Conservation (phyloP, 495 filamentous ascomycete genomes). For the Tuber indicum region DNA sequence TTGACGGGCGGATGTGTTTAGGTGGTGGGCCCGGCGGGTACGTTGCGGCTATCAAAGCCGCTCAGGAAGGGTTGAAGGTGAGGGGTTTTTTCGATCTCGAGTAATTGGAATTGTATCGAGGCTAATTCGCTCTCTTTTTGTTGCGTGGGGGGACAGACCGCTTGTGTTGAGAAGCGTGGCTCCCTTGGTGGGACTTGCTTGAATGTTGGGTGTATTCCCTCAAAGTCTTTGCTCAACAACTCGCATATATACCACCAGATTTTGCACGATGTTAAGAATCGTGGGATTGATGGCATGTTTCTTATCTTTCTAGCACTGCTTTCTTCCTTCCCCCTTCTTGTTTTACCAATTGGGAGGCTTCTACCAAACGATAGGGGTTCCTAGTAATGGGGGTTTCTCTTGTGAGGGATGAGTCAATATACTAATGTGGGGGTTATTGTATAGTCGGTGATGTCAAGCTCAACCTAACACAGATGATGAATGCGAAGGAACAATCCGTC, state of each 20-base stretch:
- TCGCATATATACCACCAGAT: slow-evolving; percentile 97
- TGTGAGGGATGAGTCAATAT: slow-evolving; percentile 6
- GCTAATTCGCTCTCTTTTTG: slow-evolving; percentile 17
- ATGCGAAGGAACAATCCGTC: slow-evolving; percentile 92
- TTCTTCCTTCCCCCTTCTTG: background rate
- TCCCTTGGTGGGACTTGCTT: slow-evolving; percentile 92
- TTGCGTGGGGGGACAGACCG: slow-evolving; percentile 54
- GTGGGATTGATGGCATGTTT: slow-evolving; percentile 68
- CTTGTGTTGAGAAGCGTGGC: slow-evolving; percentile 97
- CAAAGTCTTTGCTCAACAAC: slow-evolving; percentile 99
- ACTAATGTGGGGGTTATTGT: slow-evolving; percentile 7
- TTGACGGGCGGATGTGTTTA: slow-evolving; percentile 47
- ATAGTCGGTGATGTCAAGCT: slow-evolving; percentile 87
- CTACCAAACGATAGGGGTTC: background rate
- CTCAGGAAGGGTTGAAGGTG: slow-evolving; percentile 95
- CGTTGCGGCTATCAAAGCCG: slow-evolving; percentile 98
- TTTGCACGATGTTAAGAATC: slow-evolving; percentile 91
- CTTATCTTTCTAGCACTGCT: background rate
- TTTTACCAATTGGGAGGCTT: background rate
- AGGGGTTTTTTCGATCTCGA: slow-evolving; percentile 27
- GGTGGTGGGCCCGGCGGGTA: slow-evolving; percentile 98
- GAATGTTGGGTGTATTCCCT: slow-evolving; percentile 98
- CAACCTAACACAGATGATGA: slow-evolving; percentile 92
- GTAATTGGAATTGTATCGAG: slow-evolving; percentile 5
- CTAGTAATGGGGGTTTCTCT: slow-evolving; percentile 1